A percentile compares a stretch with the other conserved stretches of the same genome.
Conservation (phyloP, 129 eudicot genomes). For the Solidago caesia region DNA sequence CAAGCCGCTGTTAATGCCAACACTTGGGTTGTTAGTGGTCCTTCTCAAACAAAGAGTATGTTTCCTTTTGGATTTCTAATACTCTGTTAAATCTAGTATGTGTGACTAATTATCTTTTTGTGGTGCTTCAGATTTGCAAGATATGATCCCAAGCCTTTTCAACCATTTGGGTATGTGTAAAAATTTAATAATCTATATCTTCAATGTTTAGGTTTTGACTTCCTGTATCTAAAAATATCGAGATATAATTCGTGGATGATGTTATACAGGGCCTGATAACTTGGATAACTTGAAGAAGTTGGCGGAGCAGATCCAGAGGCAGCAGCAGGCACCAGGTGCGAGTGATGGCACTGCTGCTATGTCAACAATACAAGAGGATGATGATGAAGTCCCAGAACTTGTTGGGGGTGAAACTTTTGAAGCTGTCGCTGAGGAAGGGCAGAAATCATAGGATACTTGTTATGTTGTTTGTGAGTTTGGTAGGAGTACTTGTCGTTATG, state of each 20-base stretch:
- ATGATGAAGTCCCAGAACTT: conserved; percentile 91
- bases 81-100: not conserved
- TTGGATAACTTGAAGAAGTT: conserved; percentile 75
- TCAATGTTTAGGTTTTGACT: no score
- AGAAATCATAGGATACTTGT: conserved; percentile 40
- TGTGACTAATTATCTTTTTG: not conserved
- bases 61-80: not conserved
- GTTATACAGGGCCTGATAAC: conserved; percentile 73
- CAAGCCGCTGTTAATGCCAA: conserved; percentile 94
- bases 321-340: conserved; percentile 8
- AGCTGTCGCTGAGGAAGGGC: conserved; percentile 77
- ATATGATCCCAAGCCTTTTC: conserved; percentile 64
- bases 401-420: conserved; percentile 88
- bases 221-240: not conserved
- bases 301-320: conserved; percentile 73
- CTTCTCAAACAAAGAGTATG: conserved; percentile 87
- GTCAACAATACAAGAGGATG: conserved; percentile 55
- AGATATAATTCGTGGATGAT: conserved; percentile 9
- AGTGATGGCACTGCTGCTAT: conserved; percentile 19
- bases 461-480: not conserved
- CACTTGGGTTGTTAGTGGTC: conserved; percentile 93
- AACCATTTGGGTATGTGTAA: conserved; percentile 70
- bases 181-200: not conserved
- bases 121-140: conserved; percentile 61
- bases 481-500: conserved; percentile 1